A percentile compares a stretch with the other conserved stretches of the same genome.
These are phyloP conservation scores for Sugiyamaella pinicola DNA, from an alignment of 1,139 yeast species.

Conservation along the genomic window DNA sequence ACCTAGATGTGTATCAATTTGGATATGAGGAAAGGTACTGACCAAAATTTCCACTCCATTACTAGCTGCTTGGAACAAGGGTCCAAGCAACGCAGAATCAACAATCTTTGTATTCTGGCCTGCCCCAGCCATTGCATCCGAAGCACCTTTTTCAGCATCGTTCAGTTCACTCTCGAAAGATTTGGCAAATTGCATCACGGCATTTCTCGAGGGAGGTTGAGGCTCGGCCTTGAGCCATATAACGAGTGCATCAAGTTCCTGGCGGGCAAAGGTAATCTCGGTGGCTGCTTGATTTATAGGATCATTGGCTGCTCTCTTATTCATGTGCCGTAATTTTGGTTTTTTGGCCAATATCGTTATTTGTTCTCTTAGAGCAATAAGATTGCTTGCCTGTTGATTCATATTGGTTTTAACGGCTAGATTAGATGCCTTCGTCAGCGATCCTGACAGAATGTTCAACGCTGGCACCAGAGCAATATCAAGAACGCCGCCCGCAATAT, in stretches of 20 bases:
- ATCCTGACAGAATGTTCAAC: constrained; percentile 30
- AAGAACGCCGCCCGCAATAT: constrained; percentile 35
- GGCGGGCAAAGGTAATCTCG: constrained; percentile 27
- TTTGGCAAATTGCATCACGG: constrained; percentile 33
- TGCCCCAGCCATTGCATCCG: constrained; percentile 32
- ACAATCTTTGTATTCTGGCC: constrained; percentile 32
- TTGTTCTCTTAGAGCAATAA: constrained; percentile 21
- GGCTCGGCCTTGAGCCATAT: constrained; percentile 27
- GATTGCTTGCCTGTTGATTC: constrained; percentile 18
- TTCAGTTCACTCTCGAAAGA: constrained; percentile 40
- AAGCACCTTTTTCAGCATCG: constrained; percentile 32
- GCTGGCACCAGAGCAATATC: constrained; percentile 32
- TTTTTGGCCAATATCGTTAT: constrained; percentile 13
- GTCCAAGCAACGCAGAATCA: constrained; percentile 34
- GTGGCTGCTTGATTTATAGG: constrained; percentile 12
- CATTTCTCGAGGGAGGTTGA: constrained; percentile 34
- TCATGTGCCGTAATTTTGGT: constrained; percentile 10
- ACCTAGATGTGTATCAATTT: constrained; percentile 24
- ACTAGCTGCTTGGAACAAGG: constrained; percentile 28
- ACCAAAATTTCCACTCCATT: constrained; percentile 27
- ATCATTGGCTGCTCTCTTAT: constrained; percentile 11
- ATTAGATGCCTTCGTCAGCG: constrained; percentile 29
- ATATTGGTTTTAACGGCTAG: constrained; percentile 26
- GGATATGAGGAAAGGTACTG: constrained; percentile 32
- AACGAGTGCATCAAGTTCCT: constrained; percentile 29